Percentiles rank a stretch among this genome's conserved stretches.
phyloP scores from a whole-genome alignment of 2,329 filamentous ascomycete genomes.

The Malbranchea zuffiana region DNA sequence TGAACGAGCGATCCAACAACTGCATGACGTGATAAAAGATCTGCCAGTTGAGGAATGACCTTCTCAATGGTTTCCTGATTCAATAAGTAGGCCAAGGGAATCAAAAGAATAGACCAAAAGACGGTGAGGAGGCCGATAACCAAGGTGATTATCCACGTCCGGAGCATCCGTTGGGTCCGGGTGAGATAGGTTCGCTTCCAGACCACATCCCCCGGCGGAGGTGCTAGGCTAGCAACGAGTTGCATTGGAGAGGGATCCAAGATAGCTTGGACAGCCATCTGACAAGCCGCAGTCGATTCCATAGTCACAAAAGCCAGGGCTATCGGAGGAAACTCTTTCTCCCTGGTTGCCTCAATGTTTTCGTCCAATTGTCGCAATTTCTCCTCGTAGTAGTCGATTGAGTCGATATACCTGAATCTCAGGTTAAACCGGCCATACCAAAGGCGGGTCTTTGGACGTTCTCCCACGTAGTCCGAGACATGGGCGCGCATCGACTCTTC shows the following conservation, averaged over 20 bases:
- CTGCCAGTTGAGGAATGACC: slow-evolving; percentile 58
- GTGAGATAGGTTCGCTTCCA: slow-evolving; percentile 89
- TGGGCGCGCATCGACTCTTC: slow-evolving; percentile 29
- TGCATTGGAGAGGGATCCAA: slow-evolving; percentile 82
- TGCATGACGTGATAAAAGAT: slow-evolving; percentile 55
- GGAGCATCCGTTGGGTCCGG: slow-evolving; percentile 59
- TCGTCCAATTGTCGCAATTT: slow-evolving; percentile 69
- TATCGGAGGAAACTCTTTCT: slow-evolving; percentile 64
- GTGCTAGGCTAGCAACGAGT: slow-evolving; percentile 73
- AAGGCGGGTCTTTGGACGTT: slow-evolving; percentile 58
- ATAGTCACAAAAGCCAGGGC: slow-evolving; percentile 93
- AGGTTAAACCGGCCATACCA: slow-evolving; percentile 69
- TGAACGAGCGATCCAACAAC: slow-evolving; percentile 67
- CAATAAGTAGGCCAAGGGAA: slow-evolving; percentile 65
- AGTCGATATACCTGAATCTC: slow-evolving; percentile 64
- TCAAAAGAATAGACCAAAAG: slow-evolving; percentile 76
- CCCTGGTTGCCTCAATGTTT: slow-evolving; percentile 57
- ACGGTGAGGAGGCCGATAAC: slow-evolving; percentile 75
- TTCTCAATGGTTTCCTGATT: slow-evolving; percentile 70
- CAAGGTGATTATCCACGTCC: slow-evolving; percentile 72
- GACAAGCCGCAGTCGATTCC: slow-evolving; percentile 81
- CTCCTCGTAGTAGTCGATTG: slow-evolving; percentile 89
- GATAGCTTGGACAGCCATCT: slow-evolving; percentile 93
- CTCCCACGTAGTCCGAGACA: slow-evolving; percentile 35
- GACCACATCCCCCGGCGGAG: slow-evolving; percentile 82